Evolutionary conservation across 352 stramenopile genomes (phyloP).

Genomic region (Phytopythium helicoides): DNA sequence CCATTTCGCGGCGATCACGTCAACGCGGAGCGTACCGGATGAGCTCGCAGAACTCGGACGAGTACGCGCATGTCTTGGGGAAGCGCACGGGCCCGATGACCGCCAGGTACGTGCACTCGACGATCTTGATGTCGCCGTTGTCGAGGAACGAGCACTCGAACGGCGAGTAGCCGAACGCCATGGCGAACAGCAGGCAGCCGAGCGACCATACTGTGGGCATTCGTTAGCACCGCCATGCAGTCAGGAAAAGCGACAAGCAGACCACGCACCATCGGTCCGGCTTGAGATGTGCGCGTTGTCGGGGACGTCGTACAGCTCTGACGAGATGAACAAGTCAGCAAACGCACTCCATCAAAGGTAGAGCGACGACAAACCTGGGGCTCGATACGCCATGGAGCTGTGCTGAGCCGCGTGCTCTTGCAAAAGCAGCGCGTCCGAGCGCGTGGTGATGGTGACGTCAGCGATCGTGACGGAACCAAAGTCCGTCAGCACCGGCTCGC

Average conservation of each 20-base stretch:
- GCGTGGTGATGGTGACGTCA: constrained; percentile 63
- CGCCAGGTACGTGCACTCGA: constrained; percentile 85
- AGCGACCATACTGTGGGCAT: constrained; percentile 74
- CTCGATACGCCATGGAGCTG: constrained; percentile 86
- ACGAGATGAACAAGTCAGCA: too few relatives aligned
- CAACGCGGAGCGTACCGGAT: constrained; percentile 41
- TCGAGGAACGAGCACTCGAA: constrained; percentile 87
- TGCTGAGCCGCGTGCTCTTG: constrained; percentile 83
- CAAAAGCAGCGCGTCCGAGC: constrained; percentile 74
- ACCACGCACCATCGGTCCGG: constrained; percentile 54
- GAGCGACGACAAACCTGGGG: constrained; percentile 48
- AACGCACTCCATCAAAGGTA: too few relatives aligned
- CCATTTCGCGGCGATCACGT: background rate
- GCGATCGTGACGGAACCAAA: constrained; percentile 77
- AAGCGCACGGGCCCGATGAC: constrained; percentile 87
- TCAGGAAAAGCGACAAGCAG: background rate
- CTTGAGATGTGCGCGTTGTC: constrained; percentile 68
- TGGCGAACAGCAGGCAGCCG: constrained; percentile 86
- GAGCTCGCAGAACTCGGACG: constrained; percentile 60
- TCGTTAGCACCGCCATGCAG: too few relatives aligned
- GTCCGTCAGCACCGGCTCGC: constrained; percentile 86
- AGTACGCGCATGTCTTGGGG: constrained; percentile 56
- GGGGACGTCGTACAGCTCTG: constrained; percentile 87
- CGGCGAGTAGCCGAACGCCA: constrained; percentile 88
- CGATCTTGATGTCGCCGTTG: constrained; percentile 55